Conservation (phyloP, 1,284 basidiomycete species). For the Kwoniella shivajii region DNA sequence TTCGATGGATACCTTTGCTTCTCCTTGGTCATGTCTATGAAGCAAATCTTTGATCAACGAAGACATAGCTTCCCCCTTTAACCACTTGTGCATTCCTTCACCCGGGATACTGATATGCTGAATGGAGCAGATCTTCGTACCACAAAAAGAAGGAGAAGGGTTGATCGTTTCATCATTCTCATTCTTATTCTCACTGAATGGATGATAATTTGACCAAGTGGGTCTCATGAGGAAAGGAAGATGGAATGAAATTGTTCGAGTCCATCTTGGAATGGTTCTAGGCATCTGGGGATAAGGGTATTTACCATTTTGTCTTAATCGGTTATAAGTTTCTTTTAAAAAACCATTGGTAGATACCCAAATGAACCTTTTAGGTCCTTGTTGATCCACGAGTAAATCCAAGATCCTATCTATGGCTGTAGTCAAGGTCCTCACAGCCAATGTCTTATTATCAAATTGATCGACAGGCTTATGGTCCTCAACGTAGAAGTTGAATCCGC, state of each 20-base stretch:
- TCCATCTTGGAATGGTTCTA: background rate
- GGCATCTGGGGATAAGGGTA: background rate
- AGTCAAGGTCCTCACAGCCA: background rate
- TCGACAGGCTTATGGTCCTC: background rate
- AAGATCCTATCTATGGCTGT: background rate
- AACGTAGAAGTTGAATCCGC: background rate
- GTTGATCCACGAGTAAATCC: background rate
- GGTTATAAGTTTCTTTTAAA: background rate
- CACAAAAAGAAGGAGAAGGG: too few species aligned
- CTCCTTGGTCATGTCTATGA: background rate
- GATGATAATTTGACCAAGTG: background rate
- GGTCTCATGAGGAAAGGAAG: slow-evolving; percentile 3
- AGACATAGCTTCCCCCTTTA: too few species aligned
- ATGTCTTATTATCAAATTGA: background rate
- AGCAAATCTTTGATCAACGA: too few species aligned
- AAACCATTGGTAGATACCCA: background rate
- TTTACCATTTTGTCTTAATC: background rate
- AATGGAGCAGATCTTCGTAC: too few species aligned
- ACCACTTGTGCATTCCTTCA: background rate
- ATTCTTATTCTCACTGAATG: too few species aligned
- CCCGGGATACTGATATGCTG: background rate
- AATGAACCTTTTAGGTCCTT: background rate
- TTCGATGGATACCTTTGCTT: background rate
- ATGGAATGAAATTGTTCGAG: background rate
- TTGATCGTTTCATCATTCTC: too few species aligned